A percentile compares a stretch with the other conserved stretches of the same genome.
Evolutionary conservation across 768 basidiomycete genomes (phyloP).

Genomic region (Chiua virens): DNA sequence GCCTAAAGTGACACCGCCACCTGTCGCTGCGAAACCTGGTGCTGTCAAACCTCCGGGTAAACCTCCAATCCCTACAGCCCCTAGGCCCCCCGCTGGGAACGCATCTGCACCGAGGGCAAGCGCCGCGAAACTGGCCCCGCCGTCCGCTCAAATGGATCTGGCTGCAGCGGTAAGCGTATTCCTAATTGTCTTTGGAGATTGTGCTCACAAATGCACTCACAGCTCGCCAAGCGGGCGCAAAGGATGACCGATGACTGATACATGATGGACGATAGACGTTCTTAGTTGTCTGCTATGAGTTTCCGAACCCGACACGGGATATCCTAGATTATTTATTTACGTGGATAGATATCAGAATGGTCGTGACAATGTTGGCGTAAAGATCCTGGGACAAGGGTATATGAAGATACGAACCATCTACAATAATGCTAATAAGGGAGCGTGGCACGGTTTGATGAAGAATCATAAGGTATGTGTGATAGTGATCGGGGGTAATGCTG

Average conservation of each 20-base stretch:
- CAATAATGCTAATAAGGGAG: conserved; percentile 14
- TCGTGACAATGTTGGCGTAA: conserved; percentile 11
- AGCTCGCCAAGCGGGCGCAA: conserved; percentile 82
- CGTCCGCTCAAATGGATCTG: conserved; percentile 71
- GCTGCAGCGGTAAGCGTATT: conserved; percentile 69
- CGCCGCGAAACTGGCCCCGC: conserved; percentile 42
- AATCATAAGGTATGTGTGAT: conserved; percentile 40
- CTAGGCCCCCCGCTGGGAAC: conserved; percentile 44
- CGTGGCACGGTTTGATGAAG: conserved; percentile 4
- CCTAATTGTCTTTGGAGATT: not conserved
- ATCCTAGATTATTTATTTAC: conserved; percentile 7
- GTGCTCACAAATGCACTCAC: conserved; percentile 3
- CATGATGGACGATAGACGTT: not conserved
- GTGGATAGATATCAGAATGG: conserved; percentile 10
- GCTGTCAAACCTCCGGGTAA: conserved; percentile 52
- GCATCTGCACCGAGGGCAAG: conserved; percentile 40
- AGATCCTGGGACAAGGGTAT: conserved; percentile 28
- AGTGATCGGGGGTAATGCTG: conserved; percentile 42
- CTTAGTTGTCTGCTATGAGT: conserved; percentile 1
- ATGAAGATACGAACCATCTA: conserved; percentile 25
- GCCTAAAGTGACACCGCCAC: conserved; percentile 62
- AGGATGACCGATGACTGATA: conserved; percentile 49
- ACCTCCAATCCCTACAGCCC: conserved; percentile 60
- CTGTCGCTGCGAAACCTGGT: conserved; percentile 54
- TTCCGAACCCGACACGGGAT: conserved; percentile 1